phyloP scores from a whole-genome alignment of 495 filamentous ascomycete genomes.

The Podospora fimiseda region DNA sequence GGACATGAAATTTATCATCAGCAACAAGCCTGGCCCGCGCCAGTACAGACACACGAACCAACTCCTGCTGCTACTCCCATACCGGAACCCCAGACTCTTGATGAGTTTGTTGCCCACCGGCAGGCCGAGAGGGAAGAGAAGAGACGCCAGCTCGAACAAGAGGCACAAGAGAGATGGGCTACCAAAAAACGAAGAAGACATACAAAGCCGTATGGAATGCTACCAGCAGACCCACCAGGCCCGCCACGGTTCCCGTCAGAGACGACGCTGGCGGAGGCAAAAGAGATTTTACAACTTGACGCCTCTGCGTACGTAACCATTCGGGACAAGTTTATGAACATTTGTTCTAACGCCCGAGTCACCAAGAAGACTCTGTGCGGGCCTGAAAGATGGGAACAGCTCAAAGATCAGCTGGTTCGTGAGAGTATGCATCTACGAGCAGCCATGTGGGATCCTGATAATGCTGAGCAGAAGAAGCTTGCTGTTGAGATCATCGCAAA shows the following conservation, averaged over 20 bases:
- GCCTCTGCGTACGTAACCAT: constrained; percentile 55
- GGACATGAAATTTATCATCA: background rate
- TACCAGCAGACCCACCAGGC: constrained; percentile 66
- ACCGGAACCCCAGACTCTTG: constrained; percentile 17
- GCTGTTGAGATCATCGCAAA: constrained; percentile 72
- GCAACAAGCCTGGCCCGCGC: background rate
- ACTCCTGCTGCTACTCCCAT: background rate
- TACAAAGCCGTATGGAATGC: constrained; percentile 61
- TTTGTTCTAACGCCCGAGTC: constrained; percentile 59
- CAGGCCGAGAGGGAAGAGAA: constrained; percentile 51
- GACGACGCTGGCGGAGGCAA: constrained; percentile 74
- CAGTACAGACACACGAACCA: background rate
- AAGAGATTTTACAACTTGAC: constrained; percentile 60
- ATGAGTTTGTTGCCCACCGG: background rate
- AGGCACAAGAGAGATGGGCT: constrained; percentile 58
- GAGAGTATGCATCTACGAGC: constrained; percentile 59
- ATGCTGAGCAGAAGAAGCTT: constrained; percentile 44
- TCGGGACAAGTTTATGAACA: constrained; percentile 59
- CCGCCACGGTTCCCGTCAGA: constrained; percentile 77
- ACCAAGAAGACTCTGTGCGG: constrained; percentile 69
- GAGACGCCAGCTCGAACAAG: constrained; percentile 50
- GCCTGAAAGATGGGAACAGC: constrained; percentile 64
- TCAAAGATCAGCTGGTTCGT: constrained; percentile 62
- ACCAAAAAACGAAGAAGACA: constrained; percentile 65
- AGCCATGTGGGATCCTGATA: constrained; percentile 49